These are phyloP conservation scores for Phytophthora ohioensis DNA, from an alignment of 352 stramenopile species.

Conservation along the genomic window DNA sequence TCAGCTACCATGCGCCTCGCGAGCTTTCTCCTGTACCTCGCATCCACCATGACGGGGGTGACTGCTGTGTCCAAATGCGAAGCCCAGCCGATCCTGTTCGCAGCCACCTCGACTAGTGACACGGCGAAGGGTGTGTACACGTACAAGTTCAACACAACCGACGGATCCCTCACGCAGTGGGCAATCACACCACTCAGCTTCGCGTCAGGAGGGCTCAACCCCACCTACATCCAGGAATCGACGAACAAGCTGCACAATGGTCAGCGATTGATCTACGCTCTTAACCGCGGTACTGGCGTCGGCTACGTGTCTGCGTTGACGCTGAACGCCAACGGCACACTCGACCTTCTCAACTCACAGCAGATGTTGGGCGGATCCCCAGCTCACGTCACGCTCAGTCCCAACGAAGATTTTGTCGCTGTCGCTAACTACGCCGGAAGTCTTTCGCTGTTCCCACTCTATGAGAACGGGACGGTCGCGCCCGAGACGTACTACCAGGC, in stretches of 20 bases:
- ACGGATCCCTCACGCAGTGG: slow-evolving; percentile 41
- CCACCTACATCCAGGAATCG: slow-evolving; percentile 55
- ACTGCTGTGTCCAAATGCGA: not conserved
- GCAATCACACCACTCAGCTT: slow-evolving; percentile 41
- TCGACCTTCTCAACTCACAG: slow-evolving; percentile 51
- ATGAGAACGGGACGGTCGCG: slow-evolving; percentile 46
- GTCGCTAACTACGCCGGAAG: slow-evolving; percentile 67
- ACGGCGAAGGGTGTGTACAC: slow-evolving; percentile 55
- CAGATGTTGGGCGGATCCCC: slow-evolving; percentile 49
- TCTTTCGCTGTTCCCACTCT: slow-evolving; percentile 55
- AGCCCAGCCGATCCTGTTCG: slow-evolving; percentile 41
- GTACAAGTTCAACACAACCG: slow-evolving; percentile 48
- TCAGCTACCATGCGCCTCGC: slow-evolving; percentile 5
- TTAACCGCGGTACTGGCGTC: slow-evolving; percentile 44
- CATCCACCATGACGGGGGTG: not conserved
- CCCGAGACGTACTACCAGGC: slow-evolving; percentile 38
- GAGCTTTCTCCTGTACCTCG: slow-evolving; percentile 2
- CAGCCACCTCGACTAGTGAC: slow-evolving; percentile 59
- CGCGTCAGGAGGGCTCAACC: slow-evolving; percentile 46
- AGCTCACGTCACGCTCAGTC: slow-evolving; percentile 51
- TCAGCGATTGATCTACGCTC: slow-evolving; percentile 48
- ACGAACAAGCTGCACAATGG: slow-evolving; percentile 16
- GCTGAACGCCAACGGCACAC: slow-evolving; percentile 31
- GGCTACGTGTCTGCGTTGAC: slow-evolving; percentile 54
- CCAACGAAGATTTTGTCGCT: slow-evolving; percentile 54